A percentile compares a stretch with the other conserved stretches of the same genome.
Conservation (phyloP, 495 filamentous ascomycete species). For the Aspergillus campestris region DNA sequence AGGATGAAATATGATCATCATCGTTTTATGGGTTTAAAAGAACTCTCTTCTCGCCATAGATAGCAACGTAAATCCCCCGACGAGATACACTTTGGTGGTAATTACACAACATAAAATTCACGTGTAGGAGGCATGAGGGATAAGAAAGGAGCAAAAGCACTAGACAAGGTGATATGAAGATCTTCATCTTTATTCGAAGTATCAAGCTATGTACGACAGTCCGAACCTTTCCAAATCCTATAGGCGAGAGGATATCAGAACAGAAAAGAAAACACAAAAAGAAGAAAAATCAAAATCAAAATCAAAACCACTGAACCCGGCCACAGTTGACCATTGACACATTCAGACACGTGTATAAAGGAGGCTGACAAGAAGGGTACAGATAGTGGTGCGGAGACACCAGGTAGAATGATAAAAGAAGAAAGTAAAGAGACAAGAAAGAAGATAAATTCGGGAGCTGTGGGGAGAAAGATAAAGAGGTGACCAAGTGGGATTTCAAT, state of each 20-base stretch:
- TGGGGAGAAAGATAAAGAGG: too few species aligned
- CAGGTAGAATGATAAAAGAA: too few species aligned
- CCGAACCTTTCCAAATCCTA: neutral
- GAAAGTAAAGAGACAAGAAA: too few species aligned
- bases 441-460: too few species aligned
- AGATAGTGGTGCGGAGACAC: too few species aligned
- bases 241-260: neutral
- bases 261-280: constrained; percentile 1
- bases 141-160: neutral
- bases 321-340: too few species aligned
- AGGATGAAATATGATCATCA: neutral
- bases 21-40: neutral
- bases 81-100: too few species aligned
- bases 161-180: too few species aligned
- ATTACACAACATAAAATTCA: too few species aligned
- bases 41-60: neutral
- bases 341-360: neutral
- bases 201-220: constrained; percentile 1
- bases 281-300: neutral
- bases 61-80: too few species aligned
- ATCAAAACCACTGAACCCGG: too few species aligned
- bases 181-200: neutral
- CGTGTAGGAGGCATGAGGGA: neutral
- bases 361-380: neutral
- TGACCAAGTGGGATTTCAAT: too few species aligned